These are phyloP conservation scores for Eucalyptus erythrocorys DNA, from an alignment of 345 rosid species.

Conservation along the genomic window DNA sequence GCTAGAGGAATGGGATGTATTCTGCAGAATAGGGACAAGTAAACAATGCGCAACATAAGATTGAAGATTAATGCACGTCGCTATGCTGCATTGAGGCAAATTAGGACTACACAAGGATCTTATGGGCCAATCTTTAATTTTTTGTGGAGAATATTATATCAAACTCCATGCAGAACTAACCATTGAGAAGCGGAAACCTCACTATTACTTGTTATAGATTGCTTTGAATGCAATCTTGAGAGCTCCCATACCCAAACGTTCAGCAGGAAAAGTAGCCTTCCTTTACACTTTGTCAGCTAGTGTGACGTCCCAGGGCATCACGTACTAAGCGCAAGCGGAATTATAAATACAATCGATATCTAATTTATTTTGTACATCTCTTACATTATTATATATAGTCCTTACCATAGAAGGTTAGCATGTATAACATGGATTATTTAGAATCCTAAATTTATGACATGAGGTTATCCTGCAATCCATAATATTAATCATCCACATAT, in stretches of 20 bases:
- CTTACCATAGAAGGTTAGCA: no score
- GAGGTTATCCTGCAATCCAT: no score
- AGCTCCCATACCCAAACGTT: constrained; percentile 92
- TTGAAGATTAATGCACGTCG: background rate
- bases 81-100: background rate
- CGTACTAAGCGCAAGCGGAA: no score
- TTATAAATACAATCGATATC: no score
- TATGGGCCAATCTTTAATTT: background rate
- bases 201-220: constrained; percentile 54
- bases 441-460: no score
- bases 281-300: constrained; percentile 23
- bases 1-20: constrained; percentile 36
- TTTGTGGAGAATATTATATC: background rate
- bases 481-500: no score
- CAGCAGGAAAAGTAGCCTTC: constrained; percentile 75
- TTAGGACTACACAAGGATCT: background rate
- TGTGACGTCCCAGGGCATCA: no score
- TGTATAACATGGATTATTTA: no score
- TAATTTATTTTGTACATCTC: no score
- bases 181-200: background rate
- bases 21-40: constrained; percentile 19
- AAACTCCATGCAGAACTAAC: background rate
- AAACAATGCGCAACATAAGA: background rate
- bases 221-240: constrained; percentile 80
- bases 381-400: no score